These are phyloP conservation scores for Alternaria sp. DNA, from an alignment of 2,329 filamentous ascomycete genomes.

Conservation along the genomic window DNA sequence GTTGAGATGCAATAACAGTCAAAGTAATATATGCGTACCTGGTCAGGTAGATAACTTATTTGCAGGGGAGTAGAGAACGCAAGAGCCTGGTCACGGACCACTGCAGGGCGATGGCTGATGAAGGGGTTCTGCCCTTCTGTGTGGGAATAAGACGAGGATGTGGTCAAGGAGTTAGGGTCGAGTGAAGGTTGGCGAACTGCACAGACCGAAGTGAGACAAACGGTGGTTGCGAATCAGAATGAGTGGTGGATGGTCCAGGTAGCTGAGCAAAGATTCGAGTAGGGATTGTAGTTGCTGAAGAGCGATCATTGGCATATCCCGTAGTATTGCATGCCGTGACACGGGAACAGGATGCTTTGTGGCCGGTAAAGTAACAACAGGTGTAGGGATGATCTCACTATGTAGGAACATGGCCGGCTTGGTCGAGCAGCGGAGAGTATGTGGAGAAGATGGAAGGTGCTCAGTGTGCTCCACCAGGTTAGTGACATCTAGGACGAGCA, in stretches of 20 bases:
- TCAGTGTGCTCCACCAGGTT: conserved; percentile 41
- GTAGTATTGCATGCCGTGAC: conserved; percentile 37
- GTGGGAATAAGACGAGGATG: conserved; percentile 40
- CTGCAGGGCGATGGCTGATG: conserved; percentile 34
- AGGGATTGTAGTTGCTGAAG: conserved; percentile 13
- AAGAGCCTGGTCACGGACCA: conserved; percentile 34
- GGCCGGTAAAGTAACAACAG: conserved; percentile 35
- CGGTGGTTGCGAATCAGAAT: conserved; percentile 11
- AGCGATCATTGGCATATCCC: conserved; percentile 24
- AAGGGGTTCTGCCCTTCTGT: conserved; percentile 30
- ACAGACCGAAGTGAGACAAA: conserved; percentile 27
- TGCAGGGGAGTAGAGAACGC: conserved; percentile 35
- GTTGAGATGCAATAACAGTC: conserved; percentile 32
- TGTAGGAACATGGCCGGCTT: conserved; percentile 41
- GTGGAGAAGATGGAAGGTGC: conserved; percentile 49
- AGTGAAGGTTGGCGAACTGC: conserved; percentile 27
- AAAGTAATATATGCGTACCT: conserved; percentile 47
- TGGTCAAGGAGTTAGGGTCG: conserved; percentile 22
- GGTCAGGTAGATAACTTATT: conserved; percentile 35
- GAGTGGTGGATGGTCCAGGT: neutral
- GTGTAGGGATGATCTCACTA: conserved; percentile 46
- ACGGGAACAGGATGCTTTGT: conserved; percentile 34
- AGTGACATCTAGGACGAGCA: conserved; percentile 36
- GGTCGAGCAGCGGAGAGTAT: conserved; percentile 44
- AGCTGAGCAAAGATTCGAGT: conserved; percentile 7